Evolutionary conservation across 164 flowering plant species (phyloP).

Genomic region (Umbilicus rupestris): DNA sequence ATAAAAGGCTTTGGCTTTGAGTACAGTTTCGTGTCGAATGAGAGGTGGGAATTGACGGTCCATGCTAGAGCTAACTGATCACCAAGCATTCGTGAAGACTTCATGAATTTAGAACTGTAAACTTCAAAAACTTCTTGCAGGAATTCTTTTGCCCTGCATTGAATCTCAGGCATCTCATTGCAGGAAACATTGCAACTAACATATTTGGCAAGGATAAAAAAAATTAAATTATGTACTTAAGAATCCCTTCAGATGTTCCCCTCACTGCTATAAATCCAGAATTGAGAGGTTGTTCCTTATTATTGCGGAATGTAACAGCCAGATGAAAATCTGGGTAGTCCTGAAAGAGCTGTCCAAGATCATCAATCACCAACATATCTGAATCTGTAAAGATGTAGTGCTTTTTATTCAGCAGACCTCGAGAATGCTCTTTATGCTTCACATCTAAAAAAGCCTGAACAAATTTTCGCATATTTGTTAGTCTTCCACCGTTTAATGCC

Average conservation of each 20-base stretch:
- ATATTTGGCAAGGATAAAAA: neutral
- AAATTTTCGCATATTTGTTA: neutral
- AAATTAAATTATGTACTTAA: conserved; percentile 30
- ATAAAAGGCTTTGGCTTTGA: conserved; percentile 43
- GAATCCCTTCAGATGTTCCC: conserved; percentile 63
- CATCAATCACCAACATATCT: conserved; percentile 81
- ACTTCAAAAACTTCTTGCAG: conserved; percentile 54
- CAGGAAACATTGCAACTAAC: neutral
- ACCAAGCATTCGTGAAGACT: conserved; percentile 92
- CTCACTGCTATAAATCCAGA: conserved; percentile 94
- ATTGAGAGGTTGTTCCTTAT: conserved; percentile 88
- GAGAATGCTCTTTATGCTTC: conserved; percentile 39
- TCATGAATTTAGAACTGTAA: conserved; percentile 56
- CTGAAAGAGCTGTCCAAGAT: conserved; percentile 53
- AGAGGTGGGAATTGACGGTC: conserved; percentile 60
- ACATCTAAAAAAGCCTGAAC: conserved; percentile 59
- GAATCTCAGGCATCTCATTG: neutral
- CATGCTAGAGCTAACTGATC: conserved; percentile 90
- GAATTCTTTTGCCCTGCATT: conserved; percentile 61
- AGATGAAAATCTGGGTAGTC: conserved; percentile 54
- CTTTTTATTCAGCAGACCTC: conserved; percentile 21
- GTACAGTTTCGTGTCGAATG: conserved; percentile 57
- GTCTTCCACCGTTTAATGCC: too few relatives aligned
- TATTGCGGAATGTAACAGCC: conserved; percentile 89
- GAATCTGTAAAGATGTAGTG: conserved; percentile 91